A percentile compares a stretch with the other conserved stretches of the same genome.
Evolutionary conservation across 2,329 filamentous ascomycete genomes (phyloP).

Genomic region (Aspergillus tanneri): DNA sequence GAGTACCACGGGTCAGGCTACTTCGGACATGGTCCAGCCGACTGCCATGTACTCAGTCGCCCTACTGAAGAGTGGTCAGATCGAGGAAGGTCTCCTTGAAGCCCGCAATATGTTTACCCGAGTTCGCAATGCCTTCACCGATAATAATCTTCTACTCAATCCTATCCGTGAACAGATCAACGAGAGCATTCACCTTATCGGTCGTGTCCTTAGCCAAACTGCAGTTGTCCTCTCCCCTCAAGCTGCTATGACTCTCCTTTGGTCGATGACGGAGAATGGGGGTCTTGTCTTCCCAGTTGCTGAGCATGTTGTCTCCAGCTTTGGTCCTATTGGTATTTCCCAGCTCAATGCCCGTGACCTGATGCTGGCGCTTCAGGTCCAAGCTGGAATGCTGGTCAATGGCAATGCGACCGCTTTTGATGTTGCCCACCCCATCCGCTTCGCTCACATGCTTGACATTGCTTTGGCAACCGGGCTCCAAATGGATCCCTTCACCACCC

Average conservation of each 20-base stretch:
- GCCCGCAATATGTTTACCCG: conserved; percentile 84
- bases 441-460: conserved; percentile 61
- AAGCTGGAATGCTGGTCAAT: conserved; percentile 50
- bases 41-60: conserved; percentile 88
- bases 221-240: conserved; percentile 53
- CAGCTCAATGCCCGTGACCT: conserved; percentile 54
- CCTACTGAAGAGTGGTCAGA: conserved; percentile 79
- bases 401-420: conserved; percentile 47
- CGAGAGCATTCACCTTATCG: conserved; percentile 73
- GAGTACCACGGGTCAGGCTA: conserved; percentile 56
- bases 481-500: conserved; percentile 56
- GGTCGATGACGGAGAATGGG: conserved; percentile 66
- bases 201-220: conserved; percentile 56
- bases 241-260: conserved; percentile 59
- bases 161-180: conserved; percentile 78
- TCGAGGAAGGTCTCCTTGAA: conserved; percentile 76
- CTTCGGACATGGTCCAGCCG: conserved; percentile 73
- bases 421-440: conserved; percentile 58
- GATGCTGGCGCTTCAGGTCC: conserved; percentile 61
- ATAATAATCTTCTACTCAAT: conserved; percentile 48
- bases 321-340: conserved; percentile 60
- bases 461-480: conserved; percentile 54
- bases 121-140: conserved; percentile 63
- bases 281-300: conserved; percentile 60
- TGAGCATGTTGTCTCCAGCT: conserved; percentile 59